Conservation (phyloP, 1,139 yeast genomes). For the Protomyces gravidus region DNA sequence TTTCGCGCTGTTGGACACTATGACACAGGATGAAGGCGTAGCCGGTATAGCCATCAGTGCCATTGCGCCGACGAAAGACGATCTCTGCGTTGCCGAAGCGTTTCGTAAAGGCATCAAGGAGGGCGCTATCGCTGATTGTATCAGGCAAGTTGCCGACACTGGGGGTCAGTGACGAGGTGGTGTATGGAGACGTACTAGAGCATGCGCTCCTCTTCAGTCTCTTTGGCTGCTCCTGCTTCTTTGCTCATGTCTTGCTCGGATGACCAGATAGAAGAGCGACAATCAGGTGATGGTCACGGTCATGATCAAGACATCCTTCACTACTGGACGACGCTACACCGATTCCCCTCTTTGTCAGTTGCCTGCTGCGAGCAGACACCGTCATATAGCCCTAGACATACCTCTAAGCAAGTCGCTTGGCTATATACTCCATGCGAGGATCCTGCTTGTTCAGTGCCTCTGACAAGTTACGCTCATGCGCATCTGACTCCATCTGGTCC, state of each 20-base stretch:
- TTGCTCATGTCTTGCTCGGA: too few relatives aligned
- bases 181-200: neutral
- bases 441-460: constrained; percentile 18
- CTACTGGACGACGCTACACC: too few relatives aligned
- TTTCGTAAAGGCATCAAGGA: neutral
- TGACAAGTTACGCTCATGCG: constrained; percentile 31
- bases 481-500: constrained; percentile 46
- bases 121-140: neutral
- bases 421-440: constrained; percentile 19
- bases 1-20: too few relatives aligned
- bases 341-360: too few relatives aligned
- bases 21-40: neutral
- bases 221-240: too few relatives aligned
- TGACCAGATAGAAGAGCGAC: too few relatives aligned
- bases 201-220: neutral
- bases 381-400: too few relatives aligned
- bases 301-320: too few relatives aligned
- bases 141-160: neutral
- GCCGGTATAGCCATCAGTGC: neutral
- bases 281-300: too few relatives aligned
- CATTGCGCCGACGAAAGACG: neutral
- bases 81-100: neutral
- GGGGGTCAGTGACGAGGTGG: neutral
- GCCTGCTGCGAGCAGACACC: too few relatives aligned
- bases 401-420: constrained; percentile 6